phyloP scores from a whole-genome alignment of 2,329 filamentous ascomycete genomes.

The Fusarium buxicola region DNA sequence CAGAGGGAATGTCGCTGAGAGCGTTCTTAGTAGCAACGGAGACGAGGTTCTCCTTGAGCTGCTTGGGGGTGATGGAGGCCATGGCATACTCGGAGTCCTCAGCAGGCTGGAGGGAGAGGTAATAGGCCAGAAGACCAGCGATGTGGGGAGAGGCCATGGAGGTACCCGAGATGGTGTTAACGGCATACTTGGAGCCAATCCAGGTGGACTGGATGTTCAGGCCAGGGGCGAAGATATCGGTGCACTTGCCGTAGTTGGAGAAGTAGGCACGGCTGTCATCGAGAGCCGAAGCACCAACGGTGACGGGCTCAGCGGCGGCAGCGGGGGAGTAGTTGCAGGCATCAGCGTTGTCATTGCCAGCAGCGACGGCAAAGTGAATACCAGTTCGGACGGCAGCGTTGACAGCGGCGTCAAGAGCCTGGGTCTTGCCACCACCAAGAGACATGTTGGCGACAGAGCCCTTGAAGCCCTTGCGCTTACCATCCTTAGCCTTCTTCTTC shows the following conservation, averaged over 20 bases:
- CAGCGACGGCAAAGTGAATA: slow-evolving; percentile 97
- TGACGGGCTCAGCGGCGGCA: slow-evolving; percentile 90
- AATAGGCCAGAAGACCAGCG: slow-evolving; percentile 95
- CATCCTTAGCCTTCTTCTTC: slow-evolving; percentile 81
- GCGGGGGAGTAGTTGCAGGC: slow-evolving; percentile 99
- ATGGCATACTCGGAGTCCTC: slow-evolving; percentile 92
- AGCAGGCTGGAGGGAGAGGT: slow-evolving; percentile 93
- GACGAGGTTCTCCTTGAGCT: slow-evolving; percentile 92
- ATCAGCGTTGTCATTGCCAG: slow-evolving; percentile 98
- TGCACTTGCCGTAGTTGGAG: slow-evolving; percentile 99
- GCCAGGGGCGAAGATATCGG: slow-evolving; percentile 98
- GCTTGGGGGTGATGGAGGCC: slow-evolving; percentile 87
- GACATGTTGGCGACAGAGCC: slow-evolving; percentile 99
- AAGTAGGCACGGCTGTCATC: slow-evolving; percentile 98
- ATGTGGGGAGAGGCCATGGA: slow-evolving; percentile 99
- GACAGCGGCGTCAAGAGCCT: slow-evolving; percentile 89
- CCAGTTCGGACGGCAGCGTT: slow-evolving; percentile 93
- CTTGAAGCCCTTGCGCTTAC: slow-evolving; percentile 97
- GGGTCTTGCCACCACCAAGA: slow-evolving; percentile 96
- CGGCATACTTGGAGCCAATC: slow-evolving; percentile 95
- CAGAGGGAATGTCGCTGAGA: slow-evolving; percentile 83
- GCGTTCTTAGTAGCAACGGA: slow-evolving; percentile 81
- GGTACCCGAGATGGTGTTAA: slow-evolving; percentile 99
- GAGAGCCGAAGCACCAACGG: slow-evolving; percentile 93
- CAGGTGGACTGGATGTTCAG: slow-evolving; percentile 98